Conservation (phyloP, 306 rosid genomes). For the Medicago arabica region DNA sequence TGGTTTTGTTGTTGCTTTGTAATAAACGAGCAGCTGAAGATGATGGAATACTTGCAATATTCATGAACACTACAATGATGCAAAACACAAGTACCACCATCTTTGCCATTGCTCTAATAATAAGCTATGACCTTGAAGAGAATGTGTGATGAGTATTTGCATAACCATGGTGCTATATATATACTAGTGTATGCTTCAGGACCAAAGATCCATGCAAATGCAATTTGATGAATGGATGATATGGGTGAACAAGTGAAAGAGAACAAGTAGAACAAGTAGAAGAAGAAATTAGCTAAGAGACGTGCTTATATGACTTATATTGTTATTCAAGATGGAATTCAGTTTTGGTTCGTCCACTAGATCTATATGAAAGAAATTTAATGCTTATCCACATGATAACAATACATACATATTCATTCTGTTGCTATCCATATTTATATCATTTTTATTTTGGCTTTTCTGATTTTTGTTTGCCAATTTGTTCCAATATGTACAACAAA, state of each 20-base stretch:
- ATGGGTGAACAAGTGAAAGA: neutral
- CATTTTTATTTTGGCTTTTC: neutral
- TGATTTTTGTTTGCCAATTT: neutral
- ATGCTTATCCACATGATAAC: neutral
- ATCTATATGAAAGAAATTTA: neutral
- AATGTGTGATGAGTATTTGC: neutral
- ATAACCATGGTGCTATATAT: neutral
- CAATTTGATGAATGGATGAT: neutral
- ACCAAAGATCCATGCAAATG: neutral
- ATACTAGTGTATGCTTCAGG: no score
- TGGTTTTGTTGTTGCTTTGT: neutral
- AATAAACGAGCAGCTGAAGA: slow-evolving; percentile 15
- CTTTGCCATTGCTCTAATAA: slow-evolving; percentile 19
- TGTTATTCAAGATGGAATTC: no score
- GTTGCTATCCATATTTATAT: neutral
- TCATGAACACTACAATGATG: slow-evolving; percentile 34
- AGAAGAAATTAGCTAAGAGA: neutral
- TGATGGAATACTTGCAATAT: neutral
- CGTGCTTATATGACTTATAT: no score
- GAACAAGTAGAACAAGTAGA: neutral
- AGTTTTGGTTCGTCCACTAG: neutral
- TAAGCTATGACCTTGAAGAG: neutral
- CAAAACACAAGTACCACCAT: slow-evolving; percentile 1
- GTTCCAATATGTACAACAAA: neutral
- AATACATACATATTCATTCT: neutral